Percentiles rank a stretch among this genome's conserved stretches.
phyloP scores from a whole-genome alignment of 495 filamentous ascomycete species.

The Cryomyces minteri region DNA sequence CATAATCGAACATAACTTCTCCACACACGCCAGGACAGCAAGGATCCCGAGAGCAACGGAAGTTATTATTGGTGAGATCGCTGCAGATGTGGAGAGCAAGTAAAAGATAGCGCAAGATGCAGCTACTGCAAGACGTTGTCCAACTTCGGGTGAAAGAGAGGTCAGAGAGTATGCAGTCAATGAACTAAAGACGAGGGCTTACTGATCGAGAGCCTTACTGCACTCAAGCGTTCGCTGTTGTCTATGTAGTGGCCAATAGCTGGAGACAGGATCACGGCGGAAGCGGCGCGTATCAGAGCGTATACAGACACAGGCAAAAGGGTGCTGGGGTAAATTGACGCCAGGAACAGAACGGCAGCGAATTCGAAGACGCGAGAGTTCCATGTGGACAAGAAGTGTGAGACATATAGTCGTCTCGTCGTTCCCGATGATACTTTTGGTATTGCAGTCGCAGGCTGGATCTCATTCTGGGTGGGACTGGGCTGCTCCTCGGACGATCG shows the following conservation, averaged over 20 bases:
- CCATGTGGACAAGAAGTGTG: slow-evolving; percentile 52
- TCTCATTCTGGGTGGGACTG: too few relatives aligned
- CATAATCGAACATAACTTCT: slow-evolving; percentile 32
- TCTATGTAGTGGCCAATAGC: slow-evolving; percentile 8
- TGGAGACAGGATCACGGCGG: slow-evolving; percentile 9
- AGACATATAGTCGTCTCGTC: slow-evolving; percentile 25
- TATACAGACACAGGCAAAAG: slow-evolving; percentile 8
- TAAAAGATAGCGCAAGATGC: slow-evolving; percentile 8
- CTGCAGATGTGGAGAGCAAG: not conserved
- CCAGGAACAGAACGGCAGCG: slow-evolving; percentile 42
- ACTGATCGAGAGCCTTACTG: slow-evolving; percentile 11
- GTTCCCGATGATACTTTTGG: too few relatives aligned
- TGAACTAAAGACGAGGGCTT: too few relatives aligned
- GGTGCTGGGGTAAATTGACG: slow-evolving; percentile 20
- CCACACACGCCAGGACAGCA: slow-evolving; percentile 33
- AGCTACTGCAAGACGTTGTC: slow-evolving; percentile 7
- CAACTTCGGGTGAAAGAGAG: not conserved
- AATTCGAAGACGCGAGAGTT: slow-evolving; percentile 54
- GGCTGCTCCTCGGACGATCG: too few relatives aligned
- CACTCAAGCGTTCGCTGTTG: slow-evolving; percentile 5
- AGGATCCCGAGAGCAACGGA: slow-evolving; percentile 16
- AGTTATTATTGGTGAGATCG: slow-evolving; percentile 25
- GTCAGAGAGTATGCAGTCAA: too few relatives aligned
- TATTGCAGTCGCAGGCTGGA: too few relatives aligned
- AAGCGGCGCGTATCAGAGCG: slow-evolving; percentile 18